phyloP scores from a whole-genome alignment of 441 rosid genomes.

The Dalechampia spathulata region DNA sequence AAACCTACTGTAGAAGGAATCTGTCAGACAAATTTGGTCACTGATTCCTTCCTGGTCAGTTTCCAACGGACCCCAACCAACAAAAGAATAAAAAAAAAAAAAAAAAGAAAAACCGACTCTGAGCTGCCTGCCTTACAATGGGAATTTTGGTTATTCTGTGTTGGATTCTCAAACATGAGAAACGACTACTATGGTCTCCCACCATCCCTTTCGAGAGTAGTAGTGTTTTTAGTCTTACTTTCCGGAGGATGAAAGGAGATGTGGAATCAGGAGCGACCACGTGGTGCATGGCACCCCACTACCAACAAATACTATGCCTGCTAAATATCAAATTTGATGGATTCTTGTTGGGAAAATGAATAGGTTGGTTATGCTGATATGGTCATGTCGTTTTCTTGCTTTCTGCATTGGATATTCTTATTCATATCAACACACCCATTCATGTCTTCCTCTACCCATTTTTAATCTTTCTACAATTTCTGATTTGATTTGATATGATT shows the following conservation, averaged over 20 bases:
- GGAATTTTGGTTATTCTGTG: not conserved
- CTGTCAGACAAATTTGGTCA: not conserved
- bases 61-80: not conserved
- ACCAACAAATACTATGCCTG: not conserved
- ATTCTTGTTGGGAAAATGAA: too few relatives aligned
- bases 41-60: not conserved
- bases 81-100: too few relatives aligned
- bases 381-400: too few relatives aligned
- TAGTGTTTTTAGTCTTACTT: not conserved
- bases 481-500: too few relatives aligned
- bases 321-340: too few relatives aligned
- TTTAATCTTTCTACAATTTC: too few relatives aligned
- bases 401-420: too few relatives aligned
- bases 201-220: not conserved
- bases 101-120: too few relatives aligned
- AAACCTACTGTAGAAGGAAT: not conserved
- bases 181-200: not conserved
- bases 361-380: too few relatives aligned
- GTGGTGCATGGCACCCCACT: slow-evolving; percentile 8
- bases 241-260: not conserved
- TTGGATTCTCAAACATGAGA: not conserved
- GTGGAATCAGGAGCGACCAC: slow-evolving; percentile 4
- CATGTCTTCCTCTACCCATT: too few relatives aligned
- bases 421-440: too few relatives aligned
- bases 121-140: not conserved